Conservation (phyloP, 129 eudicot genomes). For the Flaveria trinervia region DNA sequence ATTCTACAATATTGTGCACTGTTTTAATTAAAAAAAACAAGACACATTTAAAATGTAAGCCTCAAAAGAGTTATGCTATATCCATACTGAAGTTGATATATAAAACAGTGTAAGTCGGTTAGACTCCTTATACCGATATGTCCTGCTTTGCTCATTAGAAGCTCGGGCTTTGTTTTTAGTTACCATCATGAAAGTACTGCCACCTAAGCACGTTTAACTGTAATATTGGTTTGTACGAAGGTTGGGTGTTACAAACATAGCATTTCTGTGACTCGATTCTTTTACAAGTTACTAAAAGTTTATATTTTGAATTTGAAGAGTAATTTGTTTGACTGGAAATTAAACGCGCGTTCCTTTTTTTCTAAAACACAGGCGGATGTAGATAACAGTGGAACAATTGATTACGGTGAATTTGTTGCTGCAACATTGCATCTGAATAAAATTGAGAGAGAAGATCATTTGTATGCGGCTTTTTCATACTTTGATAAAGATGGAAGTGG, state of each 20-base stretch:
- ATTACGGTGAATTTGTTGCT: conserved; percentile 75
- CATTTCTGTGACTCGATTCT: not conserved
- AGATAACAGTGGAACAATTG: conserved; percentile 80
- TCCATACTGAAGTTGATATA: not conserved
- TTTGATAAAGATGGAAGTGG: conserved; percentile 89
- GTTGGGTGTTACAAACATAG: not conserved
- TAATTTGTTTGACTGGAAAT: not conserved
- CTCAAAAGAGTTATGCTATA: too few relatives aligned
- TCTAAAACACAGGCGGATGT: conserved; percentile 59
- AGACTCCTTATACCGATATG: too few relatives aligned
- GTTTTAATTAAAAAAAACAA: not conserved
- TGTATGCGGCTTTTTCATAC: conserved; percentile 70
- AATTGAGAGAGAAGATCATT: conserved; percentile 70
- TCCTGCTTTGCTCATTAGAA: too few relatives aligned
- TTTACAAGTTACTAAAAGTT: not conserved
- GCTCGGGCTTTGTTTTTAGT: too few relatives aligned
- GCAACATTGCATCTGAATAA: conserved; percentile 79
- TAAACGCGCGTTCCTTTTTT: not conserved
- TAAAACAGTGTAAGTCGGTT: not conserved
- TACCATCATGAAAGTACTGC: not conserved
- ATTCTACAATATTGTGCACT: not conserved
- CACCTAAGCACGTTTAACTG: not conserved
- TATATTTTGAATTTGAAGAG: not conserved
- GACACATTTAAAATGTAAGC: not conserved
- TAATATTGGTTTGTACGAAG: not conserved